A percentile compares a stretch with the other conserved stretches of the same genome.
Conservation (phyloP, 179 eudicot genomes). For the Actinidia polygama region DNA sequence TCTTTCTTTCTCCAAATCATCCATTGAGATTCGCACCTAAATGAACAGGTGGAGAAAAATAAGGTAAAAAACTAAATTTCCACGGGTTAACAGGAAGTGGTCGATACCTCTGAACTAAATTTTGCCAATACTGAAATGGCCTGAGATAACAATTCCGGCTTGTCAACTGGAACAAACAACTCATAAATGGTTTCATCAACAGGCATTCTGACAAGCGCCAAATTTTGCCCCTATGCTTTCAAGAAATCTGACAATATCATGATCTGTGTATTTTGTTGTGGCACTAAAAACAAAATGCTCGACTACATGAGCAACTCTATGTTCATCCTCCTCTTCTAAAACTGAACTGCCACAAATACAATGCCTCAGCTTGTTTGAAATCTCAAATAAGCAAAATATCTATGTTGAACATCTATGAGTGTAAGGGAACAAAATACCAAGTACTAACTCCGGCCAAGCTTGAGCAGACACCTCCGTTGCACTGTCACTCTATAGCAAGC, state of each 20-base stretch:
- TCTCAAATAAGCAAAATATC: neutral
- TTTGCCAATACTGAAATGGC: conserved; percentile 87
- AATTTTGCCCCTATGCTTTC: conserved; percentile 94
- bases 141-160: conserved; percentile 77
- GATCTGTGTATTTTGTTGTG: conserved; percentile 81
- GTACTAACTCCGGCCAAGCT: too few relatives aligned
- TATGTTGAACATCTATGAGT: too few relatives aligned
- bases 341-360: conserved; percentile 83
- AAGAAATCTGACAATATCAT: conserved; percentile 83
- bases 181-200: conserved; percentile 89
- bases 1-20: conserved; percentile 92
- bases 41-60: conserved; percentile 1
- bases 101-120: conserved; percentile 77
- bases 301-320: conserved; percentile 93
- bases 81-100: conserved; percentile 12
- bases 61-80: neutral
- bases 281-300: conserved; percentile 97
- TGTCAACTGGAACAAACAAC: conserved; percentile 92
- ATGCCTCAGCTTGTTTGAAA: conserved; percentile 20
- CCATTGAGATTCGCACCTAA: conserved; percentile 77
- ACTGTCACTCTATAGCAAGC: too few relatives aligned
- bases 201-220: conserved; percentile 96
- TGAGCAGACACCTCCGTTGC: too few relatives aligned
- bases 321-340: conserved; percentile 89
- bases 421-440: too few relatives aligned